Conservation (phyloP, 257 asterid species). For the Nyctanthes arbortristis region DNA sequence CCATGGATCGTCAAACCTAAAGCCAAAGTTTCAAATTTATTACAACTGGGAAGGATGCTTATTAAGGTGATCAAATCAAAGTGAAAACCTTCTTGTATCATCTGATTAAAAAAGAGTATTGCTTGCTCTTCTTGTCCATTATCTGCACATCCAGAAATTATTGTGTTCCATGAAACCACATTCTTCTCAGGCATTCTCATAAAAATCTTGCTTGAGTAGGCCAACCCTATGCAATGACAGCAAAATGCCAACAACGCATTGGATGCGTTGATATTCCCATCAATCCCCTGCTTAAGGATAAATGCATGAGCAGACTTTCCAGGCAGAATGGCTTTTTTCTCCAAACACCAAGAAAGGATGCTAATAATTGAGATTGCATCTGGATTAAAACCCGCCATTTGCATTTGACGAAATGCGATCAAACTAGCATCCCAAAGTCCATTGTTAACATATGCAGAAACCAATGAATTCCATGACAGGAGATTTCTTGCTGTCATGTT, state of each 20-base stretch:
- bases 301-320: slow-evolving; percentile 68
- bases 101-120: slow-evolving; percentile 39
- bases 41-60: slow-evolving; percentile 52
- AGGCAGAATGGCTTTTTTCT: slow-evolving; percentile 33
- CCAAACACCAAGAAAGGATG: slow-evolving; percentile 56
- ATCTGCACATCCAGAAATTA: slow-evolving; percentile 54
- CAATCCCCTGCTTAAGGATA: slow-evolving; percentile 41
- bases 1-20: slow-evolving; percentile 54
- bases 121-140: slow-evolving; percentile 42
- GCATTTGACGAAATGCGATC: slow-evolving; percentile 48
- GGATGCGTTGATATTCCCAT: slow-evolving; percentile 34
- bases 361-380: slow-evolving; percentile 52
- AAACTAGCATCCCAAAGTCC: slow-evolving; percentile 41
- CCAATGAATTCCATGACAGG: slow-evolving; percentile 62
- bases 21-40: slow-evolving; percentile 21
- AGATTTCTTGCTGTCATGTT: slow-evolving; percentile 28
- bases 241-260: slow-evolving; percentile 59
- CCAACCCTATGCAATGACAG: slow-evolving; percentile 28
- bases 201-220: slow-evolving; percentile 45
- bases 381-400: slow-evolving; percentile 50
- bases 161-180: slow-evolving; percentile 58
- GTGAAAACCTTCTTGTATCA: slow-evolving; percentile 41
- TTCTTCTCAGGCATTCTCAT: slow-evolving; percentile 33
- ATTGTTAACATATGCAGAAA: slow-evolving; percentile 50
- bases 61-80: slow-evolving; percentile 54